Conservation (phyloP, 192 early-diverging fungal species). For the Coemansia nantahalensis region DNA sequence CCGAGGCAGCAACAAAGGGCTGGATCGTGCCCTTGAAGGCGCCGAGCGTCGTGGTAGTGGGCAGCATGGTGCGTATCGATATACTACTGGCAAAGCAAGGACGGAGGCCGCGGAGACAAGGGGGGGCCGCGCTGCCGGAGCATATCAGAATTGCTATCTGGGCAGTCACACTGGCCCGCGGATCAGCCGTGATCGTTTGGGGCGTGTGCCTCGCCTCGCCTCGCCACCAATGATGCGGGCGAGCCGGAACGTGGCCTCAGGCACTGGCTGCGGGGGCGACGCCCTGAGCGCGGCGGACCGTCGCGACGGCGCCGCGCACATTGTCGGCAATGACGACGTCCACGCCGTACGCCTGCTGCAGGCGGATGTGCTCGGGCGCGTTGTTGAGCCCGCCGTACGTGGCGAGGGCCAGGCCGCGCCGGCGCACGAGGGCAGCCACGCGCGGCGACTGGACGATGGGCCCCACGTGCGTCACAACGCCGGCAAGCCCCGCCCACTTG, state of each 20-base stretch:
- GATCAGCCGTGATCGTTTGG: too few species aligned
- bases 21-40: constrained; percentile 48
- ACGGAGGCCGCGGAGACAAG: too few species aligned
- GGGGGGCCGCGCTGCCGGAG: constrained; percentile 2
- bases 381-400: constrained; percentile 87
- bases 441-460: constrained; percentile 76
- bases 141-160: background rate
- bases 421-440: constrained; percentile 67
- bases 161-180: background rate
- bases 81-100: too few species aligned
- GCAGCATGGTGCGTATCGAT: constrained; percentile 49
- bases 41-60: constrained; percentile 37
- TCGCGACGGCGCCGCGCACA: constrained; percentile 56
- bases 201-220: too few species aligned
- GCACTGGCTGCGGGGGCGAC: background rate
- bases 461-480: constrained; percentile 72
- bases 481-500: constrained; percentile 65
- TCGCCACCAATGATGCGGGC: too few species aligned
- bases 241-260: too few species aligned
- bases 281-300: background rate
- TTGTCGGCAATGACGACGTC: constrained; percentile 84
- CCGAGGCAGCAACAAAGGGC: constrained; percentile 51
- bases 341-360: constrained; percentile 77
- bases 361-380: constrained; percentile 61
- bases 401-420: constrained; percentile 67